These are phyloP conservation scores for Paspalum notatum DNA, from an alignment of 176 grass and related monocot species.

Conservation along the genomic window DNA sequence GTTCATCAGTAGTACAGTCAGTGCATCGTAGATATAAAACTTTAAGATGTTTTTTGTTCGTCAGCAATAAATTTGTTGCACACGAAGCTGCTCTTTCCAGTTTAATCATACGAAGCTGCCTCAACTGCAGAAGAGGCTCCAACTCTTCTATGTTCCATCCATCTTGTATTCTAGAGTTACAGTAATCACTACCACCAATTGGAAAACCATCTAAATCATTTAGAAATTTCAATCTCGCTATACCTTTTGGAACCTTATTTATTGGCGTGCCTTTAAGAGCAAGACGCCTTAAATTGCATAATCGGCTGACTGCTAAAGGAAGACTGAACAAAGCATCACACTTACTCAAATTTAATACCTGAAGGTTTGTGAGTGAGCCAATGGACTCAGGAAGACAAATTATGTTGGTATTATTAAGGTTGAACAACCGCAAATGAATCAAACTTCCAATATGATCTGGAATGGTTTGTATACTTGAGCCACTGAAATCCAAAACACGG, in stretches of 20 bases:
- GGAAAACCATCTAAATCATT: too few species aligned
- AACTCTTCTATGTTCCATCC: too few species aligned
- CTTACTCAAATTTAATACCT: background rate
- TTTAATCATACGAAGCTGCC: too few species aligned
- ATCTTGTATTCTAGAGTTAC: too few species aligned
- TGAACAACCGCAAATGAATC: background rate
- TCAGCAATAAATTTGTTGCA: too few species aligned
- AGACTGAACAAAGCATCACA: background rate
- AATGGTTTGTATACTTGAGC: background rate
- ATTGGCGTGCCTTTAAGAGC: background rate
- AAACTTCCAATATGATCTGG: background rate
- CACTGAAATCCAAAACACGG: background rate
- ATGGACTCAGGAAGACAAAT: background rate
- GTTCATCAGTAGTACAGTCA: too few species aligned
- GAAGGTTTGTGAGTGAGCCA: conserved; percentile 22
- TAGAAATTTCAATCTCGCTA: too few species aligned
- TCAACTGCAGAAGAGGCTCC: too few species aligned
- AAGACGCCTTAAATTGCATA: conserved; percentile 13
- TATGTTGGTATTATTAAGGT: background rate
- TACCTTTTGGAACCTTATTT: conserved; percentile 35
- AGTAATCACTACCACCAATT: too few species aligned
- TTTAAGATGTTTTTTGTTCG: too few species aligned
- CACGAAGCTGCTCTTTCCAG: too few species aligned
- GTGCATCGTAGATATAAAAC: too few species aligned
- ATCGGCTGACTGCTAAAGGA: background rate